These are phyloP conservation scores for Aspergillus fischeri DNA, from an alignment of 2,329 filamentous ascomycete genomes.

Conservation along the genomic window DNA sequence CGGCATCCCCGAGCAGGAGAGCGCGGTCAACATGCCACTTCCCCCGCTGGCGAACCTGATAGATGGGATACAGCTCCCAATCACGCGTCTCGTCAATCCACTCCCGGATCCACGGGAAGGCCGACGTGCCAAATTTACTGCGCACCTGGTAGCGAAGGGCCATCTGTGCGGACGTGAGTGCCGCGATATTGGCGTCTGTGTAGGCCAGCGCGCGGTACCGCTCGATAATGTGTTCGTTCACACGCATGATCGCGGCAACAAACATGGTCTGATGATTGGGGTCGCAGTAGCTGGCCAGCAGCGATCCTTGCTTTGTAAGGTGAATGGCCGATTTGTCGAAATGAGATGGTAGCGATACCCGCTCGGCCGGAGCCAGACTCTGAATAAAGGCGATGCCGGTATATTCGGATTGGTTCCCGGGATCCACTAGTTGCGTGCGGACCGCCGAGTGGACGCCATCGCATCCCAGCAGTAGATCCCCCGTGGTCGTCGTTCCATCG, in stretches of 20 bases:
- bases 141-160: conserved; percentile 30
- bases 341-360: conserved; percentile 20
- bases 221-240: conserved; percentile 24
- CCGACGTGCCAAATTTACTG: conserved; percentile 27
- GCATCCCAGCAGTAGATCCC: conserved; percentile 37
- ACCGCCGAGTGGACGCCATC: conserved; percentile 40
- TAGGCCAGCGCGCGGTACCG: conserved; percentile 14
- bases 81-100: conserved; percentile 28
- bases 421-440: conserved; percentile 33
- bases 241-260: conserved; percentile 33
- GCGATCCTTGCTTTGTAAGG: conserved; percentile 30
- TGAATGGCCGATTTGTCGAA: conserved; percentile 27
- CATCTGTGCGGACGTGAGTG: conserved; percentile 26
- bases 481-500: conserved; percentile 28
- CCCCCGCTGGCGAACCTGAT: conserved; percentile 32
- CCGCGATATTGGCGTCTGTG: conserved; percentile 20
- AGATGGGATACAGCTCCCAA: conserved; percentile 39
- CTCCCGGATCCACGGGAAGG: conserved; percentile 29
- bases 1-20: conserved; percentile 42
- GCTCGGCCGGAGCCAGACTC: conserved; percentile 24
- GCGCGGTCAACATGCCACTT: conserved; percentile 33
- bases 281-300: conserved; percentile 35
- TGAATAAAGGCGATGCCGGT: conserved; percentile 39
- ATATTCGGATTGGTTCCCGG: conserved; percentile 32
- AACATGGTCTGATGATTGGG: conserved; percentile 30